Evolutionary conservation across 2,329 filamentous ascomycete species (phyloP).

Genomic region (Neofusicoccum parvum): DNA sequence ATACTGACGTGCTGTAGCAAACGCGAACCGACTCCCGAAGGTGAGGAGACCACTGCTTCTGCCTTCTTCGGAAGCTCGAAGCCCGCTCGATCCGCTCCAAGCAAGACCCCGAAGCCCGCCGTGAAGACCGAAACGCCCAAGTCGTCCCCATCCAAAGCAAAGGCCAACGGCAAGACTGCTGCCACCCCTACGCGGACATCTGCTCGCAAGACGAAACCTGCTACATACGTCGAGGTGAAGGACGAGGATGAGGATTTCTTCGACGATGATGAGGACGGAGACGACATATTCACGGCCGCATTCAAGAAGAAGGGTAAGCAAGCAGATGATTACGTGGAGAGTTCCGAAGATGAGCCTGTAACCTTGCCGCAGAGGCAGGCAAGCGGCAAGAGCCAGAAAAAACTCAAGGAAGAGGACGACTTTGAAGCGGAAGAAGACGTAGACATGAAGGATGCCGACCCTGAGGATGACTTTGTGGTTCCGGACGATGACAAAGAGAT

Average conservation of each 20-base stretch:
- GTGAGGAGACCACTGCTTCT: constrained; percentile 62
- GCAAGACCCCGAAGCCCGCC: constrained; percentile 34
- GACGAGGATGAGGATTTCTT: constrained; percentile 62
- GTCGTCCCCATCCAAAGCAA: constrained; percentile 37
- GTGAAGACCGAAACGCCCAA: constrained; percentile 44
- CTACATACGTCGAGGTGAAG: constrained; percentile 53
- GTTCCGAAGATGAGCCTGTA: constrained; percentile 34
- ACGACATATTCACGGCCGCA: constrained; percentile 81
- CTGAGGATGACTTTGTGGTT: constrained; percentile 48
- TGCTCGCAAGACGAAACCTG: constrained; percentile 44
- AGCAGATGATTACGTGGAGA: constrained; percentile 66
- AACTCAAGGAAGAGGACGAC: constrained; percentile 45
- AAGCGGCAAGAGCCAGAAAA: constrained; percentile 41
- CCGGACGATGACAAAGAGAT: constrained; percentile 47
- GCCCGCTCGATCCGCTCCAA: constrained; percentile 52
- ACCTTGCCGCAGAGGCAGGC: constrained; percentile 41
- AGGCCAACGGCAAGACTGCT: constrained; percentile 33
- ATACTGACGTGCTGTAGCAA: constrained; percentile 41
- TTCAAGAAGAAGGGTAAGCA: constrained; percentile 64
- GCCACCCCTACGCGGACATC: constrained; percentile 39
- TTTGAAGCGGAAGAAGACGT: constrained; percentile 50
- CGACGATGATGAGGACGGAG: constrained; percentile 59
- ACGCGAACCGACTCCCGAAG: constrained; percentile 50
- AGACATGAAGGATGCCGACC: constrained; percentile 55
- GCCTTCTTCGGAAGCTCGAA: constrained; percentile 65